A percentile compares a stretch with the other conserved stretches of the same genome.
Conservation (phyloP, 106 monocot species). For the Vanilla planifolia region DNA sequence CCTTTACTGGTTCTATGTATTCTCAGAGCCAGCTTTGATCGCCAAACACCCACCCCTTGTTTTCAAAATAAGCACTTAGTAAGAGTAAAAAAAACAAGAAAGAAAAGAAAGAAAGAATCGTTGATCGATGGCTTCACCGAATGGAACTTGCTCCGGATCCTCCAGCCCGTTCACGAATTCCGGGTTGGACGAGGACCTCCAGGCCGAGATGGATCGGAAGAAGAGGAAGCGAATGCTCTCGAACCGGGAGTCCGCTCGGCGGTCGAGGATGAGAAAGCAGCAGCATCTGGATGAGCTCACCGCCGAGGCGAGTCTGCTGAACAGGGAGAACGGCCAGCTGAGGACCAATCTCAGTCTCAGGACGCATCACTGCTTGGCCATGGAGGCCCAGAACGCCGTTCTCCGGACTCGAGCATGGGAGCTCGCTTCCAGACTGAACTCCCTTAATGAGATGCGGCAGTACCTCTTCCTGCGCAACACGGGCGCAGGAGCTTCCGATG, state of each 20-base stretch:
- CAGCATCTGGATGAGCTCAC: conserved; percentile 32
- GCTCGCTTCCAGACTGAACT: conserved; percentile 27
- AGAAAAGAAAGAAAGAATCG: no score
- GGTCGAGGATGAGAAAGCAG: conserved; percentile 51
- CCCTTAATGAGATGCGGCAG: conserved; percentile 28
- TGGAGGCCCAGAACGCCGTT: conserved; percentile 43
- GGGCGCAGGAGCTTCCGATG: no score
- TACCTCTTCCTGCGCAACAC: no score
- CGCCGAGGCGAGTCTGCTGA: conserved; percentile 15
- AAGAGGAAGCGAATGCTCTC: conserved; percentile 48
- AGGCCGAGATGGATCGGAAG: conserved; percentile 15
- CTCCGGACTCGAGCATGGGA: conserved; percentile 33
- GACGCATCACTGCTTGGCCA: conserved; percentile 19
- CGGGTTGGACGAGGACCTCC: conserved; percentile 17
- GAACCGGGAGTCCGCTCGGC: conserved; percentile 49
- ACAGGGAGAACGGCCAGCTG: conserved; percentile 27
- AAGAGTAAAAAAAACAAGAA: not conserved
- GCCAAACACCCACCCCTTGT: not conserved
- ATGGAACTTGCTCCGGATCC: conserved; percentile 26
- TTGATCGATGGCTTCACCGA: no score
- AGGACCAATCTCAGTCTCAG: conserved; percentile 11
- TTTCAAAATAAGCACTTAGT: not conserved
- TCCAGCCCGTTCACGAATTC: conserved; percentile 10
- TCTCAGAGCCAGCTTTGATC: conserved; percentile 23
- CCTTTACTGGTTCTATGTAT: conserved; percentile 80